These are phyloP conservation scores for Coemansia sp. DNA, from an alignment of 192 early-diverging fungal genomes.

Conservation along the genomic window DNA sequence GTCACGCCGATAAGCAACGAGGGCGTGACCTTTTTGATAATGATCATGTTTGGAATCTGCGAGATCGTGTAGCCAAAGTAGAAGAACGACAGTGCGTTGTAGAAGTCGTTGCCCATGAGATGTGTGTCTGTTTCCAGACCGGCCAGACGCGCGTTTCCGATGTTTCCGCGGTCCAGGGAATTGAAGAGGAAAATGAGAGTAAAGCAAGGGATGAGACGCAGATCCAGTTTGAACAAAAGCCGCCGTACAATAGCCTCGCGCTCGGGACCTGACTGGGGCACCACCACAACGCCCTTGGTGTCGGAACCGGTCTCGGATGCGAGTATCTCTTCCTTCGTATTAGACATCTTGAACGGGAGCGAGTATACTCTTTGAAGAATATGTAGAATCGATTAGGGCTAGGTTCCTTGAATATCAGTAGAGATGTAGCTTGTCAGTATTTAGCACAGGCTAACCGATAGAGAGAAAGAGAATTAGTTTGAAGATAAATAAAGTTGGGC, in stretches of 20 bases:
- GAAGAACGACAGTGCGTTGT: slow-evolving; percentile 55
- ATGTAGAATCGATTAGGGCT: background rate
- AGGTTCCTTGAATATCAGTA: background rate
- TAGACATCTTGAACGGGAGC: background rate
- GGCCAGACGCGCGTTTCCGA: slow-evolving; percentile 67
- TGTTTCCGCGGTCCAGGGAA: slow-evolving; percentile 72
- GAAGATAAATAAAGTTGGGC: background rate
- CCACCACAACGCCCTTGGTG: slow-evolving; percentile 4
- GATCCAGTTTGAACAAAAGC: slow-evolving; percentile 59
- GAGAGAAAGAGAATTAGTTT: background rate
- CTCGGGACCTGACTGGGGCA: slow-evolving; percentile 41
- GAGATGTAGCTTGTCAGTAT: background rate
- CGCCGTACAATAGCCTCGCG: slow-evolving; percentile 42
- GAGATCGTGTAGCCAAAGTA: slow-evolving; percentile 66
- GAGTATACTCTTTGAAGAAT: too few relatives aligned
- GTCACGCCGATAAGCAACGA: slow-evolving; percentile 61
- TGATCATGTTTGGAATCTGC: slow-evolving; percentile 77
- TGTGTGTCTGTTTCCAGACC: slow-evolving; percentile 47
- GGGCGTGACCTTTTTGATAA: slow-evolving; percentile 65
- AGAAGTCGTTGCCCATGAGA: slow-evolving; percentile 54
- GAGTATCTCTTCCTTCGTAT: background rate
- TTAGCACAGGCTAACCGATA: background rate
- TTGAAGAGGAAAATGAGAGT: slow-evolving; percentile 66
- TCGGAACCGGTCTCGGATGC: background rate
- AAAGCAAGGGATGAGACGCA: slow-evolving; percentile 61